These are phyloP conservation scores for Pythium vanterpoolii DNA, from an alignment of 352 stramenopile species.

Conservation along the genomic window DNA sequence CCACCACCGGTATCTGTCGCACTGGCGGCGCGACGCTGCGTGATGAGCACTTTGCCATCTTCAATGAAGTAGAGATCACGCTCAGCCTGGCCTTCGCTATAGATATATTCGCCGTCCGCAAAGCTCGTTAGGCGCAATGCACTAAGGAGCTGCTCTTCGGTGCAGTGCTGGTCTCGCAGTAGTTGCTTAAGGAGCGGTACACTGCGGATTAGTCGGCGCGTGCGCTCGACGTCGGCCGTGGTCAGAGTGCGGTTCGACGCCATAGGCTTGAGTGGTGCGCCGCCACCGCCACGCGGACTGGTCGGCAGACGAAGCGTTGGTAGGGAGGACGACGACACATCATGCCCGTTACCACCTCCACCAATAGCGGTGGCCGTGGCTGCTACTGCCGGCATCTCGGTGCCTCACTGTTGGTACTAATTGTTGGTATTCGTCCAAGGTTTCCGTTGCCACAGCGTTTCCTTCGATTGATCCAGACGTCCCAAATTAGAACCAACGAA, in stretches of 20 bases:
- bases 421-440: no score
- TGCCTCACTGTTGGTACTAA: no score
- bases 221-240: constrained; percentile 32
- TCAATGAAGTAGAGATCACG: constrained; percentile 72
- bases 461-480: neutral
- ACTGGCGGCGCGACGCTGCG: constrained; percentile 31
- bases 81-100: constrained; percentile 50
- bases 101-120: constrained; percentile 64
- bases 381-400: no score
- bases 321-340: neutral
- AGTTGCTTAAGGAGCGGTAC: constrained; percentile 55
- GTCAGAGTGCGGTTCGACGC: neutral
- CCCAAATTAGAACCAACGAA: no score
- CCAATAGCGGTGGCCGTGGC: neutral
- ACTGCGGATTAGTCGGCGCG: constrained; percentile 37
- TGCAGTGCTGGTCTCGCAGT: constrained; percentile 40
- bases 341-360: neutral
- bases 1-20: neutral
- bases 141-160: constrained; percentile 37
- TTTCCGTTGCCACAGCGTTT: neutral
- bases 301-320: neutral
- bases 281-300: constrained; percentile 1
- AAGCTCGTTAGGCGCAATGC: constrained; percentile 35
- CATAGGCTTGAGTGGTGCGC: neutral
- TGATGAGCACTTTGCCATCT: constrained; percentile 65